Evolutionary conservation across 2,329 filamentous ascomycete genomes (phyloP).

Genomic region (Chaetoscypha palmicola): DNA sequence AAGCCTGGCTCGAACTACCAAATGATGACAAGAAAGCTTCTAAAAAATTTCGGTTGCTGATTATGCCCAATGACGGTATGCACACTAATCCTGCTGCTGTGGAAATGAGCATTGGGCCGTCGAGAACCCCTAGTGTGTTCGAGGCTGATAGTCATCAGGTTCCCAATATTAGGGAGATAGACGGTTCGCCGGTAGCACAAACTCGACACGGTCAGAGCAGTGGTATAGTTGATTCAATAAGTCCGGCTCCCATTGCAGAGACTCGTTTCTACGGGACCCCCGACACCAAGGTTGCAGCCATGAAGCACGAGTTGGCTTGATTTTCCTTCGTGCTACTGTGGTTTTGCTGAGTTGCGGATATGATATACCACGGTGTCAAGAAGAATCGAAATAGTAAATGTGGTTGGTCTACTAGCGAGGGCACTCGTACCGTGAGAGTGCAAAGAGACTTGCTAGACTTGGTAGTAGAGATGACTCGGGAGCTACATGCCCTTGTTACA

Average conservation of each 20-base stretch:
- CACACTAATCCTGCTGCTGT: no score
- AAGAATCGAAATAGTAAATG: no score
- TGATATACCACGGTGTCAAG: no score
- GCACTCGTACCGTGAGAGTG: no score
- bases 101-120: neutral
- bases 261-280: neutral
- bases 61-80: conserved; percentile 5
- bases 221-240: neutral
- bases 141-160: conserved; percentile 4
- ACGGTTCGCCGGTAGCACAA: neutral
- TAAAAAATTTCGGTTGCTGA: conserved; percentile 6
- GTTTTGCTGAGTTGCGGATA: no score
- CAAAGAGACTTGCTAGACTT: no score
- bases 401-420: no score
- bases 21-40: conserved; percentile 8
- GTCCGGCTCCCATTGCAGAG: neutral
- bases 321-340: no score
- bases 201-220: neutral
- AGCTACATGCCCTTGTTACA: no score
- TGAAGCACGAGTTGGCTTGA: conserved; percentile 5
- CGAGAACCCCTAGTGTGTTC: neutral
- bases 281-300: conserved; percentile 1
- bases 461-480: no score
- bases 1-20: conserved; percentile 24
- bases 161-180: neutral